Percentiles rank a stretch among this genome's conserved stretches.
Conservation (phyloP, 2,329 filamentous ascomycete species). For the Neonectria faginata region DNA sequence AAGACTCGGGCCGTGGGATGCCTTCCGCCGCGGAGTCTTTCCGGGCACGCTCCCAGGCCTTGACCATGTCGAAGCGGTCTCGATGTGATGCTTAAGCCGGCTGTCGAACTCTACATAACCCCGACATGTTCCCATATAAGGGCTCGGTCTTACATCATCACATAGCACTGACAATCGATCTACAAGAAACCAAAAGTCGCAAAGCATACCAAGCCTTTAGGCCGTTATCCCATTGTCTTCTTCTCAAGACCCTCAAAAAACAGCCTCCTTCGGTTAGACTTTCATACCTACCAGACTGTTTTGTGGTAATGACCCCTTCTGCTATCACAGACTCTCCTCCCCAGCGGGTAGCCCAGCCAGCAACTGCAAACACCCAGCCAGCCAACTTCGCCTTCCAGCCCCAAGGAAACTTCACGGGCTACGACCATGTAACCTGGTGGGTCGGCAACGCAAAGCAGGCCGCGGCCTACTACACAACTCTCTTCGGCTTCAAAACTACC, state of each 20-base stretch:
- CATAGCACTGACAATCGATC: background rate
- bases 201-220: background rate
- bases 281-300: constrained; percentile 27
- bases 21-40: constrained; percentile 45
- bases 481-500: constrained; percentile 85
- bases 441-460: constrained; percentile 98
- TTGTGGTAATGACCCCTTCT: constrained; percentile 67
- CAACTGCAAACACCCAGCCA: constrained; percentile 49
- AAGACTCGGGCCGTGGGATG: constrained; percentile 43
- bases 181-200: constrained; percentile 1
- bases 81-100: constrained; percentile 41
- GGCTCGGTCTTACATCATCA: constrained; percentile 10
- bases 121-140: constrained; percentile 24
- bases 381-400: constrained; percentile 67
- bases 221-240: background rate
- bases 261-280: constrained; percentile 21
- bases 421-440: constrained; percentile 96
- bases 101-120: constrained; percentile 36
- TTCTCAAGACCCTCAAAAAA: background rate
- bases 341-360: constrained; percentile 55
- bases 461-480: constrained; percentile 86
- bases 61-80: constrained; percentile 28
- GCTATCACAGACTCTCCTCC: constrained; percentile 64
- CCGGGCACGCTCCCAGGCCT: constrained; percentile 37
- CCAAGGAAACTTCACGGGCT: constrained; percentile 77